Evolutionary conservation across 345 rosid species (phyloP).

Genomic region (Sisymbrium altissimum): DNA sequence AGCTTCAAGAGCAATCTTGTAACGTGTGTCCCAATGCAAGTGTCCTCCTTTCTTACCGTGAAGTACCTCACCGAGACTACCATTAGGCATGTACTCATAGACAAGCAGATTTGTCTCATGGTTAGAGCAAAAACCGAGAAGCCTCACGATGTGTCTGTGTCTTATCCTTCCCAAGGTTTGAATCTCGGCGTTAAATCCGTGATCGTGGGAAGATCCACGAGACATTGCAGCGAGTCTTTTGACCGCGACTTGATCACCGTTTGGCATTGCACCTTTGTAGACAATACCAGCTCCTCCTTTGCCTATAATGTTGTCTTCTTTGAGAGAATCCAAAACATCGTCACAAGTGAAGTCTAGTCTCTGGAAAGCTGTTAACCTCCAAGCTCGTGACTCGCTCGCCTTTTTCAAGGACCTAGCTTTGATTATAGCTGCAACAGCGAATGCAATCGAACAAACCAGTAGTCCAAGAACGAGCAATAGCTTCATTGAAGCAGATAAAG

Average conservation of each 20-base stretch:
- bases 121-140: slow-evolving; percentile 83
- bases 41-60: slow-evolving; percentile 95
- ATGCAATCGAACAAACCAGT: slow-evolving; percentile 77
- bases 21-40: slow-evolving; percentile 83
- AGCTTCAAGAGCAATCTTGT: slow-evolving; percentile 80
- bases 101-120: slow-evolving; percentile 88
- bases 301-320: slow-evolving; percentile 88
- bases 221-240: slow-evolving; percentile 76
- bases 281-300: slow-evolving; percentile 97
- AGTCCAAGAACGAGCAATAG: slow-evolving; percentile 73
- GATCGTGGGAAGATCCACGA: slow-evolving; percentile 91
- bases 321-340: slow-evolving; percentile 74
- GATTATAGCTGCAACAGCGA: slow-evolving; percentile 77
- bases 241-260: slow-evolving; percentile 76
- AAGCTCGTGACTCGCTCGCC: slow-evolving; percentile 78
- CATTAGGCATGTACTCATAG: slow-evolving; percentile 89
- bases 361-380: slow-evolving; percentile 97
- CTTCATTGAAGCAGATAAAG: slow-evolving; percentile 77
- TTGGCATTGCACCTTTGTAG: slow-evolving; percentile 76
- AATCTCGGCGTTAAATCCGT: slow-evolving; percentile 94
- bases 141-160: slow-evolving; percentile 80
- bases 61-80: slow-evolving; percentile 85
- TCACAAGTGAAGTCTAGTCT: slow-evolving; percentile 83
- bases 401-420: slow-evolving; percentile 80
- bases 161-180: slow-evolving; percentile 87